Conservation (phyloP, 345 rosid genomes). For the Acer yangbiense region DNA sequence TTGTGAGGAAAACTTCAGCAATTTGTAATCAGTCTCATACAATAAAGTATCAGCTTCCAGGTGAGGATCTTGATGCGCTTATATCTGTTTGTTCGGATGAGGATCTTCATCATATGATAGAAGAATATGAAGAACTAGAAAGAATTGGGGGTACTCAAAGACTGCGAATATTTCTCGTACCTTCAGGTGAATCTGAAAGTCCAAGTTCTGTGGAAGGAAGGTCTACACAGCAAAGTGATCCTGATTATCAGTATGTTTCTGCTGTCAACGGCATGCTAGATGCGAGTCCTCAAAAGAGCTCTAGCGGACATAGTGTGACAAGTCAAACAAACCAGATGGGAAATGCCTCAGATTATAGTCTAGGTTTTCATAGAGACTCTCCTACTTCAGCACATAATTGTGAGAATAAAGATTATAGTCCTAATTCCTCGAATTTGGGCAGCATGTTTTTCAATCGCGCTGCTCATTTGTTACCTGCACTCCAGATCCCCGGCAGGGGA, state of each 20-base stretch:
- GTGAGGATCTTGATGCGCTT: conserved; percentile 90
- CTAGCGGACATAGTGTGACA: conserved; percentile 48
- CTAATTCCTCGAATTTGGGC: conserved; percentile 32
- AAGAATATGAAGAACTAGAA: conserved; percentile 77
- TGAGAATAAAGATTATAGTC: conserved; percentile 51
- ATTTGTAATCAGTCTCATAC: conserved; percentile 71
- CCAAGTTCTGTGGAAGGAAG: conserved; percentile 52
- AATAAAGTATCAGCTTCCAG: conserved; percentile 91
- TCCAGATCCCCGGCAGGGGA: conserved; percentile 34
- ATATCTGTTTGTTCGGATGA: conserved; percentile 82
- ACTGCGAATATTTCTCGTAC: conserved; percentile 70
- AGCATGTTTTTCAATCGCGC: conserved; percentile 37
- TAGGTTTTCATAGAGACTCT: conserved; percentile 44
- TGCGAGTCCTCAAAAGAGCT: conserved; percentile 49
- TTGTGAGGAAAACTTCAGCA: conserved; percentile 63
- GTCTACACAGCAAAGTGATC: conserved; percentile 41
- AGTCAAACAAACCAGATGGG: conserved; percentile 51
- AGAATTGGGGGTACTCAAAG: conserved; percentile 63
- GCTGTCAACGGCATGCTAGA: conserved; percentile 75
- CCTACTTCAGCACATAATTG: conserved; percentile 45
- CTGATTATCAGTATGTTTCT: conserved; percentile 59
- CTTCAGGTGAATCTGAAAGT: conserved; percentile 55
- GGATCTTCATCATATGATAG: conserved; percentile 82
- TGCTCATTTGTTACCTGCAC: conserved; percentile 33
- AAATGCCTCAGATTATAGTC: conserved; percentile 52